A percentile compares a stretch with the other conserved stretches of the same genome.
Conservation (phyloP, 805 yeast genomes). For the Wickerhamomyces canadensis region DNA sequence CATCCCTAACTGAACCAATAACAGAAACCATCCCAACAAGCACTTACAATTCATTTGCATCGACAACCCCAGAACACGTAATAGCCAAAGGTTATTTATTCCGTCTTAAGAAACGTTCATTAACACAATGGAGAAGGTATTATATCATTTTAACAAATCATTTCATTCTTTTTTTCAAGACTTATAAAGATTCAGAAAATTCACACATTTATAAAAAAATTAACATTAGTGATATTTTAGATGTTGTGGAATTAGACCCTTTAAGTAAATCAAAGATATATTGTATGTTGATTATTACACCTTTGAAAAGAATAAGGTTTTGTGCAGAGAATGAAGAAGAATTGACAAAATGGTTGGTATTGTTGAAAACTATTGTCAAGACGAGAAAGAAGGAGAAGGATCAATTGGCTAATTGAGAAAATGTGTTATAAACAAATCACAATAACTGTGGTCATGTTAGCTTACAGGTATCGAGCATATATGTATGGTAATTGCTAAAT, state of each 20-base stretch:
- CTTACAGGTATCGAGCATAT: no score
- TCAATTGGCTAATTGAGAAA: no score
- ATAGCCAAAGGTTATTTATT: constrained; percentile 38
- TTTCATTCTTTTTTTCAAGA: constrained; percentile 36
- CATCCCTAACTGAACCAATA: not conserved
- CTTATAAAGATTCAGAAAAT: constrained; percentile 15
- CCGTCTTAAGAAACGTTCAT: constrained; percentile 35
- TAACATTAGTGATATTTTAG: constrained; percentile 32
- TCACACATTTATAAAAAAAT: constrained; percentile 26
- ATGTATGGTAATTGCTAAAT: no score
- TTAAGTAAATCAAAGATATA: constrained; percentile 35
- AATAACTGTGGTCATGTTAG: not conserved
- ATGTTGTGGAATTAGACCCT: constrained; percentile 47
- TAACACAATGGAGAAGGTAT: constrained; percentile 43
- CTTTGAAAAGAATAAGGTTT: constrained; percentile 37
- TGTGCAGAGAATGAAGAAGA: constrained; percentile 42
- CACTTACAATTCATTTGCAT: constrained; percentile 20
- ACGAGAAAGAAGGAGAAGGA: constrained; percentile 18
- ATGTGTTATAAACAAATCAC: no score
- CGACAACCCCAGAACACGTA: constrained; percentile 26
- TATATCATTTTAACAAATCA: constrained; percentile 39
- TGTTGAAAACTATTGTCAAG: constrained; percentile 31
- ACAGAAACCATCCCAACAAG: not conserved
- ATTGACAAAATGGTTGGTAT: constrained; percentile 42
- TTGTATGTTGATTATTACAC: constrained; percentile 44